Base-by-base conservation (phyloP, 306 rosid species). In the Vigna unguiculata region DNA sequence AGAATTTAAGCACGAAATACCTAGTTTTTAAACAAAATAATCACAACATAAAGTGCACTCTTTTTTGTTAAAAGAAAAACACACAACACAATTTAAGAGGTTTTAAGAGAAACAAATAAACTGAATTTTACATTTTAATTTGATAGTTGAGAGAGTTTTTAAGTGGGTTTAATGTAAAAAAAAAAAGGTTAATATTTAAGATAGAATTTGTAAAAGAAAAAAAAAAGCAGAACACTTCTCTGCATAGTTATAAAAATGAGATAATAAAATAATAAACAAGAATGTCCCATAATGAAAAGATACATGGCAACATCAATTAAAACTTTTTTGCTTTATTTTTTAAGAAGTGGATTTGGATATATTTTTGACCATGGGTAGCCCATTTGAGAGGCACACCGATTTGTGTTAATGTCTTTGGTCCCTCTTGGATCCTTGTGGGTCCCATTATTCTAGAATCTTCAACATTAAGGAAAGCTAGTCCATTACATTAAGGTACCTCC, bases 301-400 rank as follows among this genome's bases (percentile, higher is more conserved):
- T 67, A 22, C 52, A 65, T 13, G 66, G 4, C 4, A 53, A 25
- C 64, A 46, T 69, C 53, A 32, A 58, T 78, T 59, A 30, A 0
- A 78, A 46, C 71, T 78, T 78, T 69, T 46, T n/a, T 32, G 6
- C 48, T 78, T 78, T 78, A 9, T 63, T 59, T 78, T 69, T 78
- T 69, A 34, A 2, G 59, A 8, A 82, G 79, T 82, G 75, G 79
- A 36, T 46, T 51, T 71, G 71, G 13, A 82, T 64, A 40, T 55
- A 34, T 82, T 72, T 71, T 77, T 82, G 78, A 82, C 85, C 32
- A 28, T 46, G 64, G 47, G 75, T 82, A 71, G 38, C 75, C 85
- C 82, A 82, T 57, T 77, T 65, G 13, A 52, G 85, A 77, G 82
- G 82, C 85, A 82, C 69, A 47, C 76, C 24, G 14, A 64, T 72